These are phyloP conservation scores for Blastobotrys malaysiensis DNA, from an alignment of 1,139 yeast species.

Conservation along the genomic window DNA sequence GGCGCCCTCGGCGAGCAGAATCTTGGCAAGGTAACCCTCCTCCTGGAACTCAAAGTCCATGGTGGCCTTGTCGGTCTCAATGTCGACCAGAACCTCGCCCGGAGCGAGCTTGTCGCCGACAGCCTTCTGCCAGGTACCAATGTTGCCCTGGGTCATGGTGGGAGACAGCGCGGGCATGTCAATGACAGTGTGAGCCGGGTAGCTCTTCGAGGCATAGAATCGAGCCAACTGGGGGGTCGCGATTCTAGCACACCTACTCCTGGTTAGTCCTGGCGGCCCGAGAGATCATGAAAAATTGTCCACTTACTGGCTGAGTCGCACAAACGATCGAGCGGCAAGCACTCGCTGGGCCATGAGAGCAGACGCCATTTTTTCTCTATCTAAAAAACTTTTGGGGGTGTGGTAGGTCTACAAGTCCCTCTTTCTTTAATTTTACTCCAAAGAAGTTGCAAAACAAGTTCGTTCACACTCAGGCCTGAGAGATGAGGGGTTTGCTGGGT, in stretches of 20 bases:
- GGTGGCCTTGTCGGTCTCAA: slow-evolving; percentile 97
- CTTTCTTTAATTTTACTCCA: neutral
- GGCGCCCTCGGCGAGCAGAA: slow-evolving; percentile 78
- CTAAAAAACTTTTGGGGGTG: no score
- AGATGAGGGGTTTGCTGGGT: neutral
- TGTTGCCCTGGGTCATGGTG: slow-evolving; percentile 94
- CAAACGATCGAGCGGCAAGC: slow-evolving; percentile 10
- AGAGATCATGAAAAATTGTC: neutral
- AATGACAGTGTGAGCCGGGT: slow-evolving; percentile 60
- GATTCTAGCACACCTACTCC: slow-evolving; percentile 23
- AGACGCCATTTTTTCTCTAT: slow-evolving; percentile 14
- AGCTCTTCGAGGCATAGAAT: slow-evolving; percentile 37
- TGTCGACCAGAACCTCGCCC: slow-evolving; percentile 93
- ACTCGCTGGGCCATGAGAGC: slow-evolving; percentile 15
- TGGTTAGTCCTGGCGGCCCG: neutral
- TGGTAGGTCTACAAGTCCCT: no score
- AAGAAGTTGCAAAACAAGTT: neutral
- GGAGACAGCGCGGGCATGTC: slow-evolving; percentile 95
- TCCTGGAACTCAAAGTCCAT: slow-evolving; percentile 99
- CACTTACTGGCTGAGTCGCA: slow-evolving; percentile 1
- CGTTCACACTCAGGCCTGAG: no score
- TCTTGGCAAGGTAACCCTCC: slow-evolving; percentile 92
- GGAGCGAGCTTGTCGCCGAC: slow-evolving; percentile 84
- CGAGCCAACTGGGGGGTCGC: slow-evolving; percentile 33
- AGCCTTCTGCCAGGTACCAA: slow-evolving; percentile 81